A percentile compares a stretch with the other conserved stretches of the same genome.
Evolutionary conservation across 306 rosid species (phyloP).

Genomic region (Neltuma alba): DNA sequence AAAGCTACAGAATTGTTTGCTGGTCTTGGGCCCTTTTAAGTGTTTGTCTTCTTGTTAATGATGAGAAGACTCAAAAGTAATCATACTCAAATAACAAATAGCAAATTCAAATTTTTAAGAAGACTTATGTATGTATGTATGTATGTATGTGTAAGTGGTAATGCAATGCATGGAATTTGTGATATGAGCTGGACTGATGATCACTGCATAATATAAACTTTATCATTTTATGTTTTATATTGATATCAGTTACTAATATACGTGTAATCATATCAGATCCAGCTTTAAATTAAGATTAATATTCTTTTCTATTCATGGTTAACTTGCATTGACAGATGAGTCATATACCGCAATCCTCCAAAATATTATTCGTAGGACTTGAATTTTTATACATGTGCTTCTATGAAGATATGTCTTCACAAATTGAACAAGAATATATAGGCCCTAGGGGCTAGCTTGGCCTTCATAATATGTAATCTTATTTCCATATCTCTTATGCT

Average conservation of each 20-base stretch:
- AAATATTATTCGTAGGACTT: neutral
- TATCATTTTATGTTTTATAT: neutral
- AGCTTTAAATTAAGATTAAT: neutral
- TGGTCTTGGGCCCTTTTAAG: neutral
- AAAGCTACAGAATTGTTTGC: neutral
- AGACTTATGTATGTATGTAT: too few species aligned
- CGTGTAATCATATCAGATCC: neutral
- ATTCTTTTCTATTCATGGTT: neutral
- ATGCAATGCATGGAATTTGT: neutral
- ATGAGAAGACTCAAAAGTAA: neutral
- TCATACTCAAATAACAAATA: neutral
- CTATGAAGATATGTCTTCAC: neutral
- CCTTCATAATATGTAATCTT: neutral
- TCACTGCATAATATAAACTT: neutral
- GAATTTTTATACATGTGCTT: neutral
- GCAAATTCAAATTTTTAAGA: neutral
- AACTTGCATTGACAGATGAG: neutral
- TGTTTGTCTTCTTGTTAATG: conserved; percentile 26
- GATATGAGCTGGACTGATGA: neutral
- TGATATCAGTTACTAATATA: neutral
- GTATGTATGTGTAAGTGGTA: neutral
- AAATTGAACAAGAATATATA: neutral
- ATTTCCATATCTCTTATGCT: neutral
- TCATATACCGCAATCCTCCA: neutral
- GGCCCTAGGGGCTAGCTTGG: neutral